phyloP scores from a whole-genome alignment of 2,329 filamentous ascomycete genomes.

The Pseudocercospora fuligena region DNA sequence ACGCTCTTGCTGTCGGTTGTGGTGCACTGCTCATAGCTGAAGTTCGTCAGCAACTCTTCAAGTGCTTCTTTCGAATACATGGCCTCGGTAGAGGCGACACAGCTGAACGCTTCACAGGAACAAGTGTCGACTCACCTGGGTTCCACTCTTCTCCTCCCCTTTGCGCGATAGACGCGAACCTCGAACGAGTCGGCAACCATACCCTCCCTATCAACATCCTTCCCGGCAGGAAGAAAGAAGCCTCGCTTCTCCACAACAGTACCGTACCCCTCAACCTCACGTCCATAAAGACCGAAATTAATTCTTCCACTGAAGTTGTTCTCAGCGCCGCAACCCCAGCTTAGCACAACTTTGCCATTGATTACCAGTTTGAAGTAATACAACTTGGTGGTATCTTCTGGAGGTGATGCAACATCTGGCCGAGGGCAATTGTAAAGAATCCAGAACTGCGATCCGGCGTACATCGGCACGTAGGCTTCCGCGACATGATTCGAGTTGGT shows the following conservation, averaged over 20 bases:
- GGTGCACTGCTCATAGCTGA: constrained; percentile 14
- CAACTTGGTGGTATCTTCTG: constrained; percentile 23
- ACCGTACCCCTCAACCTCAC: constrained; percentile 35
- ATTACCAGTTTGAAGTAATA: constrained; percentile 56
- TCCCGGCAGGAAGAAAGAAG: constrained; percentile 44
- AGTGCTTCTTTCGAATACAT: neutral
- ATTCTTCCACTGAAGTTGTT: constrained; percentile 51
- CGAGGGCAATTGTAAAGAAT: constrained; percentile 43
- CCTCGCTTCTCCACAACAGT: constrained; percentile 46
- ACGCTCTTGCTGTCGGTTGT: constrained; percentile 18
- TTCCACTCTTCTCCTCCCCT: constrained; percentile 45
- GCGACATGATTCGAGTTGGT: constrained; percentile 3
- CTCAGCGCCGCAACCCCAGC: constrained; percentile 50
- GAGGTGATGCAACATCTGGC: constrained; percentile 21
- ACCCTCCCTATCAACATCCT: constrained; percentile 28
- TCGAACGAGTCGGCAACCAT: constrained; percentile 42
- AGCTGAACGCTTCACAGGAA: neutral
- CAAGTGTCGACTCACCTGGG: constrained; percentile 29
- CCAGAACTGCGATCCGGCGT: constrained; percentile 45
- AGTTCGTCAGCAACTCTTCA: neutral
- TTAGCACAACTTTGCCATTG: constrained; percentile 46
- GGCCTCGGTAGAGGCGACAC: neutral
- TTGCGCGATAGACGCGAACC: constrained; percentile 48
- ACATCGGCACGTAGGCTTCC: constrained; percentile 28
- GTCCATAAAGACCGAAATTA: constrained; percentile 51